Conservation (phyloP, 1,284 basidiomycete species). For the Thelephora terrestris region DNA sequence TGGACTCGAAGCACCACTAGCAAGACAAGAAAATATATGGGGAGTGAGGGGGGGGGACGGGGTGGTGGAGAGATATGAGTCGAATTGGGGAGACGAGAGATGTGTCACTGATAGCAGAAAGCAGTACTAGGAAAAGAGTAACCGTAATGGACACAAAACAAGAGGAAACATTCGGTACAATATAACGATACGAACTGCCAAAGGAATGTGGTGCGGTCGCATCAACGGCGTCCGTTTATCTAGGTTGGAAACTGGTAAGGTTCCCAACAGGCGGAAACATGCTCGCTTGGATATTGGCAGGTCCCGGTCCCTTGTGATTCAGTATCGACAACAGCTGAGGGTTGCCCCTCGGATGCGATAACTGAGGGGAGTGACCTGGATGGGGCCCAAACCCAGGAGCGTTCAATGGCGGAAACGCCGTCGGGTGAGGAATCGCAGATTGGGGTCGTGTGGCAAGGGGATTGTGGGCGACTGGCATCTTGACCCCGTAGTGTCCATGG, state of each 20-base stretch:
- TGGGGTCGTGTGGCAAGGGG: background rate
- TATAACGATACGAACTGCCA: conserved; percentile 4
- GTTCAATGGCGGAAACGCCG: conserved; percentile 10
- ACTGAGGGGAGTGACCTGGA: conserved; percentile 12
- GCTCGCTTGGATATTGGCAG: conserved; percentile 15
- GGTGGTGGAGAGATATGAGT: background rate
- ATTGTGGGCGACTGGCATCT: background rate
- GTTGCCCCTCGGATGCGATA: conserved; percentile 14
- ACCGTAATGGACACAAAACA: background rate
- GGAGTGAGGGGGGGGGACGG: conserved; percentile 2
- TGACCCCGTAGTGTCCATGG: no score
- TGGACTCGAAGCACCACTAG: background rate
- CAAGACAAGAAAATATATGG: conserved; percentile 5
- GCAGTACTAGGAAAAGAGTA: background rate
- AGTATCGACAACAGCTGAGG: conserved; percentile 26
- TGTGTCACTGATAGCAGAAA: background rate
- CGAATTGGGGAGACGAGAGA: background rate
- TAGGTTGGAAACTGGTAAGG: conserved; percentile 16
- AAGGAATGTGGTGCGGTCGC: background rate
- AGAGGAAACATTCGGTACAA: conserved; percentile 5
- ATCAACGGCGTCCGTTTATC: conserved; percentile 11
- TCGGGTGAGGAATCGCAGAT: conserved; percentile 7
- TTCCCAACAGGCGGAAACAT: conserved; percentile 7
- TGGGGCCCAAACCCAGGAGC: conserved; percentile 13
- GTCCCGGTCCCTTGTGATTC: conserved; percentile 11